A percentile compares a stretch with the other conserved stretches of the same genome.
phyloP scores from a whole-genome alignment of 306 rosid species.

The Urtica urens region DNA sequence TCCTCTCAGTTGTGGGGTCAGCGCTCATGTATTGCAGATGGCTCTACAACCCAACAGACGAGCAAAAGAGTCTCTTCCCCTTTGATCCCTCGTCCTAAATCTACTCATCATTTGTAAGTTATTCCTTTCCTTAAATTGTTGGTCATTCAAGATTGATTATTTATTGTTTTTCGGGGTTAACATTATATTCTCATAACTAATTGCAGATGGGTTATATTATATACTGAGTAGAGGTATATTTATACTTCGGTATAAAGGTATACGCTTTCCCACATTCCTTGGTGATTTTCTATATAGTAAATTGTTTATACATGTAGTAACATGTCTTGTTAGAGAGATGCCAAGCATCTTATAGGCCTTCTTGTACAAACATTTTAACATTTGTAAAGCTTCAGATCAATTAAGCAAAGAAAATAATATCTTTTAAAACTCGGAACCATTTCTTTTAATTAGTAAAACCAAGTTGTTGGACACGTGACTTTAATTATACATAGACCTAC shows the following conservation, averaged over 20 bases:
- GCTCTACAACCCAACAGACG: slow-evolving; percentile 82
- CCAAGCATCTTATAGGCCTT: slow-evolving; percentile 1
- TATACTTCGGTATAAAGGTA: slow-evolving; percentile 5
- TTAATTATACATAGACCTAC: no score
- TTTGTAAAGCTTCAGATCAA: slow-evolving; percentile 17
- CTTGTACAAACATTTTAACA: slow-evolving; percentile 21
- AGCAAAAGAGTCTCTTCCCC: slow-evolving; percentile 56
- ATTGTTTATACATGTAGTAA: slow-evolving; percentile 3
- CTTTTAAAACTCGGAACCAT: no score
- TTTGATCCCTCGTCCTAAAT: slow-evolving; percentile 47
- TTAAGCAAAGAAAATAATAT: slow-evolving; percentile 1
- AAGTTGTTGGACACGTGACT: no score
- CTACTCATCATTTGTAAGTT: slow-evolving; percentile 38
- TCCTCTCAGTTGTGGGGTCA: slow-evolving; percentile 76
- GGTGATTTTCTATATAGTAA: slow-evolving; percentile 2
- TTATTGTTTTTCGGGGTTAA: neutral
- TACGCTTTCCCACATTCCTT: neutral
- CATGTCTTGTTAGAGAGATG: slow-evolving; percentile 6
- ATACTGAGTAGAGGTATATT: neutral
- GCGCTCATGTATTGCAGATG: slow-evolving; percentile 78
- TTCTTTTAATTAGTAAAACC: no score
- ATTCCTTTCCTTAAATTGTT: neutral
- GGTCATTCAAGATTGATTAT: no score
- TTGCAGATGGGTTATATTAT: slow-evolving; percentile 14
- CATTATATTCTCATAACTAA: neutral